These are phyloP conservation scores for Triadica sebifera DNA, from an alignment of 345 rosid species.

Conservation along the genomic window DNA sequence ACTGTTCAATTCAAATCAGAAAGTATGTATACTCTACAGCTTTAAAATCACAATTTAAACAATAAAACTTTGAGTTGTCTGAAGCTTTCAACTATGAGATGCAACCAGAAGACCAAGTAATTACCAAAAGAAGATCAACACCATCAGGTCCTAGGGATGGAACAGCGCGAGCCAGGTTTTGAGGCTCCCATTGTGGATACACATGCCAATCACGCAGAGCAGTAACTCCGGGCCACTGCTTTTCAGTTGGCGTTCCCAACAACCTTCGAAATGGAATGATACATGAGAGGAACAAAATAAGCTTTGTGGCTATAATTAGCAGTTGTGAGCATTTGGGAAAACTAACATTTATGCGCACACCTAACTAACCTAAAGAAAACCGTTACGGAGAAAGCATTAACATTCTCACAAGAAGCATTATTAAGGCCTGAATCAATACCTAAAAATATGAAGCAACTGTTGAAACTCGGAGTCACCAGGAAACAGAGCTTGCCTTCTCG, in stretches of 20 bases:
- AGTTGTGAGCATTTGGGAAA: too few relatives aligned
- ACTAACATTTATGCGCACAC: too few relatives aligned
- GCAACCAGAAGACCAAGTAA: not conserved
- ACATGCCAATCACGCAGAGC: constrained; percentile 87
- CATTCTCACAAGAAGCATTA: not conserved
- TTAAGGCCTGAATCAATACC: constrained; percentile 34
- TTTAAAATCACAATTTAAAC: not conserved
- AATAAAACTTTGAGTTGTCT: not conserved
- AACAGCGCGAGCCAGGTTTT: constrained; percentile 62
- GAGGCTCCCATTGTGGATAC: constrained; percentile 83
- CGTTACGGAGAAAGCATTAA: too few relatives aligned
- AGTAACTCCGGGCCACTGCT: constrained; percentile 85
- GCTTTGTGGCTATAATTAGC: too few relatives aligned
- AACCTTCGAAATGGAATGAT: constrained; percentile 37
- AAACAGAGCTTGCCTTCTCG: constrained; percentile 80
- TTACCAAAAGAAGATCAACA: constrained; percentile 80
- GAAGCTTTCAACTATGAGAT: not conserved
- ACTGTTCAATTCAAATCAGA: not conserved
- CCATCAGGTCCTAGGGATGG: constrained; percentile 78
- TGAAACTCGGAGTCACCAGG: constrained; percentile 95
- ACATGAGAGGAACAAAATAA: too few relatives aligned
- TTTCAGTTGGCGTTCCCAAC: constrained; percentile 85
- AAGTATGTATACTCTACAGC: not conserved
- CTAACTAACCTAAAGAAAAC: too few relatives aligned
- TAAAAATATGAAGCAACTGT: constrained; percentile 92